A percentile compares a stretch with the other conserved stretches of the same genome.
Evolutionary conservation across 768 basidiomycete species (phyloP).

Genomic region (Mrakia gelida): DNA sequence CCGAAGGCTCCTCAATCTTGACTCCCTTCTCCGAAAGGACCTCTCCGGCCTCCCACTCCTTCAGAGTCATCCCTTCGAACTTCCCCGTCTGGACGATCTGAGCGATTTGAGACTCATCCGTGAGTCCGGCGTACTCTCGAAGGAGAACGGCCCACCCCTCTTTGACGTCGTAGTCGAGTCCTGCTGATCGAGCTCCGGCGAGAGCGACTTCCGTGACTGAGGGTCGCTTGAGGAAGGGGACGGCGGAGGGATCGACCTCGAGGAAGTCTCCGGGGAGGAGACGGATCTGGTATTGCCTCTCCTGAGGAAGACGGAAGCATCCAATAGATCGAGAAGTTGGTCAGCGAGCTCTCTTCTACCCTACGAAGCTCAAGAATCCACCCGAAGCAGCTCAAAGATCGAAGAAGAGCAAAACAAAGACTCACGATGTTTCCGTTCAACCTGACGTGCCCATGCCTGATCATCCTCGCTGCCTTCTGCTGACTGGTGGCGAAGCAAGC

Average conservation of each 20-base stretch:
- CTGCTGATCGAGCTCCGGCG: background rate
- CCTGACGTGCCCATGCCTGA: constrained; percentile 78
- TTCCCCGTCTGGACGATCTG: background rate
- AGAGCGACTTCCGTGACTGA: constrained; percentile 5
- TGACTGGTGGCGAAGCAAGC: constrained; percentile 82
- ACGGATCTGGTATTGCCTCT: constrained; percentile 17
- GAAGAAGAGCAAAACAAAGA: constrained; percentile 28
- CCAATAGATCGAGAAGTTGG: background rate
- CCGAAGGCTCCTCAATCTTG: background rate
- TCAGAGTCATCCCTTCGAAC: background rate
- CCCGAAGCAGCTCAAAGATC: background rate
- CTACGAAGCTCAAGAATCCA: background rate
- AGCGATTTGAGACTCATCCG: constrained; percentile 17
- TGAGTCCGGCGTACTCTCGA: constrained; percentile 12
- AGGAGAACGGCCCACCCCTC: background rate
- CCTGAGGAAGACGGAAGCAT: background rate
- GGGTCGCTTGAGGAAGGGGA: constrained; percentile 10
- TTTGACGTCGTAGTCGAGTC: background rate
- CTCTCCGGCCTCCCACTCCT: background rate
- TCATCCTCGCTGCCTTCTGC: constrained; percentile 79
- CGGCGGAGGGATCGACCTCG: constrained; percentile 27
- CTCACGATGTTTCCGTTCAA: constrained; percentile 85
- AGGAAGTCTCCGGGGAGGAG: constrained; percentile 32
- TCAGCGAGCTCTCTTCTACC: background rate
- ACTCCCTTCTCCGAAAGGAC: background rate